A percentile compares a stretch with the other conserved stretches of the same genome.
These are phyloP conservation scores for Nicotiana rustica DNA, from an alignment of 305 asterid species.

Conservation along the genomic window DNA sequence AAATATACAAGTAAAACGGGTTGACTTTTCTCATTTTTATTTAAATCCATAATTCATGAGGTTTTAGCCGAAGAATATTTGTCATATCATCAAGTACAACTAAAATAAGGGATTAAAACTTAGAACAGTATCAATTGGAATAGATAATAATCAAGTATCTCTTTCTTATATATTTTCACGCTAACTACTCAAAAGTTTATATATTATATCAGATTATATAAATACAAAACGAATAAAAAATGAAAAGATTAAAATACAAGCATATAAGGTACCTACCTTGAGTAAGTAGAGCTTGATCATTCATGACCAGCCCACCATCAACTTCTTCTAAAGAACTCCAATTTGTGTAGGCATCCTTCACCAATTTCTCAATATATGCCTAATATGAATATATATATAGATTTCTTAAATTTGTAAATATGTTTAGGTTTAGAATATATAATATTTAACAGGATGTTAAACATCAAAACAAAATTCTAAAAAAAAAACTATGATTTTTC, in stretches of 20 bases:
- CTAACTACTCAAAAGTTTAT: conserved; percentile 11
- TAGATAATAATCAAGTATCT: neutral
- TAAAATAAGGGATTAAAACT: neutral
- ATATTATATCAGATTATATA: neutral
- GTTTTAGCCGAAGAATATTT: neutral
- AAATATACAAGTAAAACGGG: neutral
- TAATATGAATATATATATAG: conserved; percentile 18
- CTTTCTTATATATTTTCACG: neutral
- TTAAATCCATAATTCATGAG: neutral
- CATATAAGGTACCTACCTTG: conserved; percentile 37
- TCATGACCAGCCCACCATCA: conserved; percentile 42
- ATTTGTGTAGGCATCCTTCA: conserved; percentile 58
- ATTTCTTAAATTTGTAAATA: neutral
- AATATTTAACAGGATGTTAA: neutral
- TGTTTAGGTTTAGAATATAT: neutral
- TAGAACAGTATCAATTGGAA: conserved; percentile 32
- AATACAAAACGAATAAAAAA: neutral
- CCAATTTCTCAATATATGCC: conserved; percentile 52
- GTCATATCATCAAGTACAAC: neutral
- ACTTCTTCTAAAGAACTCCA: conserved; percentile 65
- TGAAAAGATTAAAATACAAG: neutral
- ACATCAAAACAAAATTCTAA: too few species aligned
- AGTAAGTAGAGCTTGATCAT: conserved; percentile 47
- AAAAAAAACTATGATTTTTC: neutral
- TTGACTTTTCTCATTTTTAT: neutral